Evolutionary conservation across 1,284 basidiomycete genomes (phyloP), one percentile per base, ranked within the genome.

Genomic region (Mixia osmundae): DNA sequence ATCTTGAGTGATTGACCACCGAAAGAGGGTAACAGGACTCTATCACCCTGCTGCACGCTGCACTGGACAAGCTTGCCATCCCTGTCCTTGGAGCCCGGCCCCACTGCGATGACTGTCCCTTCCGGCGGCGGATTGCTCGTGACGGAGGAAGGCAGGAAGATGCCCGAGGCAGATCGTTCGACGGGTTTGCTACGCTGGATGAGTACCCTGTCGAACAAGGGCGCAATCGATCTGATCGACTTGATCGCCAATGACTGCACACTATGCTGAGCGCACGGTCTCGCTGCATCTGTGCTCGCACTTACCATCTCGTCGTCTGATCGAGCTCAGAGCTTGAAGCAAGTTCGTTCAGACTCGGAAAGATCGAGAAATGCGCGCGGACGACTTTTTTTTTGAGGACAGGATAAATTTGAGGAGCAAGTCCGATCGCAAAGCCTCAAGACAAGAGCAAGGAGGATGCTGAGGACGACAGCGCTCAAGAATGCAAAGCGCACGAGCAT

Each of bases 1-100:
- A 97, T 72, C 62, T 95, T 97, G 62, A 97, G 87, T 14, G 77
- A 59, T 57, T 75, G 85, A 12, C 89, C 89, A 39, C 89, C 89
- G 79, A 87, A 97, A 18, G 78, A 77, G 6, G 89, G 89, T 4
- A 97, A 64, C 36, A 97, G 65, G 7, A 95, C 85, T 26, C 78
- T 69, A 63, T 95, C 89, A 32, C 89, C 89, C 21, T 73, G 65
- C 62, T 77, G 72, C 39, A 95, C 41, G 14, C 6, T 20, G 10
- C 41, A 40, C 6, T 36, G 37, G 15, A 43, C 43, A 6, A 37
- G 30, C 35, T 43, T 39, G 33, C 45, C 39, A 31, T 42, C 82
- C 57, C 95, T 87, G 54, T 87, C 76, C 54, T 94, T 85, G 0
- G 83, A 82, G 51, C 18, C 72, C 68, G 9, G 85, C 77, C 89